Conservation (phyloP, 2,329 filamentous ascomycete genomes). For the Pseudocercospora crystallina region DNA sequence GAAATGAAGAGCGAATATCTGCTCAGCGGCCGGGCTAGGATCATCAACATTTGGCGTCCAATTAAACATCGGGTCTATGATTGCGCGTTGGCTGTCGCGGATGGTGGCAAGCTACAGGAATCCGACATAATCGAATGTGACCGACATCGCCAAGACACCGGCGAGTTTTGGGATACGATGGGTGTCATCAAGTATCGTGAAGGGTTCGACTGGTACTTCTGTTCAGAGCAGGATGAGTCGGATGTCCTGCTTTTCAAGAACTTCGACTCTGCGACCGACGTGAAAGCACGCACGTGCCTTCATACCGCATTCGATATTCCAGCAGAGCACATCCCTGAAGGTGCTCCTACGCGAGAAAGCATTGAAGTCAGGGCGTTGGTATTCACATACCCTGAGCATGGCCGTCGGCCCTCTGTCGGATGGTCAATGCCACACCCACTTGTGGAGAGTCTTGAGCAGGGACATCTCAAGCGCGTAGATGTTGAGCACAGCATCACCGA, state of each 20-base stretch:
- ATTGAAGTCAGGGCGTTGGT: constrained; percentile 31
- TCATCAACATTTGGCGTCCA: constrained; percentile 21
- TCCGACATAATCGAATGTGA: constrained; percentile 23
- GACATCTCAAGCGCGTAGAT: constrained; percentile 22
- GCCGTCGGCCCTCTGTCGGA: constrained; percentile 10
- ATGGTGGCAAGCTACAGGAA: constrained; percentile 23
- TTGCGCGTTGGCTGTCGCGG: constrained; percentile 29
- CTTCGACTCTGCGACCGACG: constrained; percentile 18
- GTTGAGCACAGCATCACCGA: constrained; percentile 26
- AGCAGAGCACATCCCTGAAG: constrained; percentile 15
- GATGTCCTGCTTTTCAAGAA: constrained; percentile 19
- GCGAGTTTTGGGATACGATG: constrained; percentile 17
- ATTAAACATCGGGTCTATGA: constrained; percentile 17
- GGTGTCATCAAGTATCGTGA: constrained; percentile 26
- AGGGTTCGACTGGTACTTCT: constrained; percentile 33
- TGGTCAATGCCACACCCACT: constrained; percentile 21
- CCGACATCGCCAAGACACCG: constrained; percentile 22
- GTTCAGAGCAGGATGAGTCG: constrained; percentile 28
- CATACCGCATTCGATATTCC: constrained; percentile 31
- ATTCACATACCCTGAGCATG: constrained; percentile 26
- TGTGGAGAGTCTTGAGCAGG: constrained; percentile 17
- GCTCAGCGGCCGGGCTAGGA: constrained; percentile 9
- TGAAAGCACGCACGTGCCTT: constrained; percentile 21
- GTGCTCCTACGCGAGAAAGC: constrained; percentile 26
- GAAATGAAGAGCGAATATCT: constrained; percentile 29